Evolutionary conservation across 805 yeast species (phyloP).

Genomic region (Starmera quercuum): DNA sequence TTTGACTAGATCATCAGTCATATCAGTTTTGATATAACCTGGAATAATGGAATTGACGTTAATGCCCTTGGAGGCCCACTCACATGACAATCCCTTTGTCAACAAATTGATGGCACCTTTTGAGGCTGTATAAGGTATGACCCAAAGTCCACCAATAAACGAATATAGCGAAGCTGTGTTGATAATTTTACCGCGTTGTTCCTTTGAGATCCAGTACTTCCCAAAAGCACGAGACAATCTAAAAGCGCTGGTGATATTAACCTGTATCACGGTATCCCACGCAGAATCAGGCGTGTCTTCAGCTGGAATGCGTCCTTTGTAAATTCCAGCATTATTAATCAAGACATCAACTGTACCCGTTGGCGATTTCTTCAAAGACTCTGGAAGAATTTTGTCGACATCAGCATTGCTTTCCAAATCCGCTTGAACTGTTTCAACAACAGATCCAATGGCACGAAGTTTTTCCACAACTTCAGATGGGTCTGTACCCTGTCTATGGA

Average conservation of each 20-base stretch:
- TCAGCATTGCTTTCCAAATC: slow-evolving; percentile 15
- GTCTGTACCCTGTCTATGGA: slow-evolving; percentile 15
- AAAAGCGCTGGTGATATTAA: slow-evolving; percentile 73
- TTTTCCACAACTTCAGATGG: slow-evolving; percentile 8
- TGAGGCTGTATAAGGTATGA: slow-evolving; percentile 74
- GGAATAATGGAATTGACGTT: slow-evolving; percentile 43
- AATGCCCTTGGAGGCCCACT: slow-evolving; percentile 37
- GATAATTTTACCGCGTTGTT: slow-evolving; percentile 57
- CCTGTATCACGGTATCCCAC: slow-evolving; percentile 65
- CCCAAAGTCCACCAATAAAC: slow-evolving; percentile 13
- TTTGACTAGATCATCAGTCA: slow-evolving; percentile 26
- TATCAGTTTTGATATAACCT: slow-evolving; percentile 40
- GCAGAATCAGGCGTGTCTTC: slow-evolving; percentile 27
- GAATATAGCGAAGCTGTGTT: slow-evolving; percentile 70
- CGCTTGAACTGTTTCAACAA: slow-evolving; percentile 39
- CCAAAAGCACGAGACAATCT: slow-evolving; percentile 74
- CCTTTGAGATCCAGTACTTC: slow-evolving; percentile 45
- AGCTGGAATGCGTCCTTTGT: slow-evolving; percentile 42
- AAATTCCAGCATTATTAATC: slow-evolving; percentile 84
- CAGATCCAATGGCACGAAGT: slow-evolving; percentile 48
- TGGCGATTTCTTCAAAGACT: slow-evolving; percentile 48
- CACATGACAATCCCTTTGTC: slow-evolving; percentile 62
- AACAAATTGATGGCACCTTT: slow-evolving; percentile 76
- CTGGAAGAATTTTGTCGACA: slow-evolving; percentile 18
- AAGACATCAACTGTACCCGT: slow-evolving; percentile 64